Base-by-base conservation (phyloP, 2,329 filamentous ascomycete species). In the Dryadomyces quercus-mongolicae region DNA sequence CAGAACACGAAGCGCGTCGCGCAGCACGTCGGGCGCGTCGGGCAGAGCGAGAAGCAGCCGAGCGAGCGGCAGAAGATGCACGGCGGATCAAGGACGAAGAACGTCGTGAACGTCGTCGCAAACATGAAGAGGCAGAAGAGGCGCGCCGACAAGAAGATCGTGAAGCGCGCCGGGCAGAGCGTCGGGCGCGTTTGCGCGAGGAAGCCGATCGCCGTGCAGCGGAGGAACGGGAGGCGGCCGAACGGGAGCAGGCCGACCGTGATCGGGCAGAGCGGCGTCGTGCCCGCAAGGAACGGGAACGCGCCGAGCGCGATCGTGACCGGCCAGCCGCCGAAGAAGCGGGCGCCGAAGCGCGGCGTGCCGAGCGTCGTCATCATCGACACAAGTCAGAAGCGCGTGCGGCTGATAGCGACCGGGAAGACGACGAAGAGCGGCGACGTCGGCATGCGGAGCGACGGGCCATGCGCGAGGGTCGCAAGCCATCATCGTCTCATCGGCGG, bases 1-100 rank as follows among this genome's bases (percentile, higher is more conserved):
- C 55, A 68, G 8, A 75, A 74, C 55, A 84, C 25, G 84, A 86
- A 64, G 80, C 77, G 21, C 77, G 81, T 49, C 76, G 76, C 47
- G 80, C 79, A 34, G 81, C 81, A 55, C 80, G 84, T n/a, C 77
- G 76, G 54, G 75, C 80, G 1, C 76, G 73, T 52, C 76, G 75
- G 16, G 74, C 76, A 2, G 78, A 82, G 55, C 70, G 68, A 13
- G 67, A 71, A 53, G 74, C 74, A 38, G 68, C 66, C n/a, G 74
- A 80, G 22, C 73, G 68, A 48, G 73, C 71, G 7, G 72, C 72
- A 4, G 78, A 83, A 53, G 81, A 84, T 51, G 71, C 76, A 6
- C 77, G 78, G 48, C 72, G 71, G 34, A 72, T 71, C 7, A 81
- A 80, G 60, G 79, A 83, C 16, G 78, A 80, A 47, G 71, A 74